Conservation (phyloP, 192 early-diverging fungal genomes). For the Linnemannia zychae region DNA sequence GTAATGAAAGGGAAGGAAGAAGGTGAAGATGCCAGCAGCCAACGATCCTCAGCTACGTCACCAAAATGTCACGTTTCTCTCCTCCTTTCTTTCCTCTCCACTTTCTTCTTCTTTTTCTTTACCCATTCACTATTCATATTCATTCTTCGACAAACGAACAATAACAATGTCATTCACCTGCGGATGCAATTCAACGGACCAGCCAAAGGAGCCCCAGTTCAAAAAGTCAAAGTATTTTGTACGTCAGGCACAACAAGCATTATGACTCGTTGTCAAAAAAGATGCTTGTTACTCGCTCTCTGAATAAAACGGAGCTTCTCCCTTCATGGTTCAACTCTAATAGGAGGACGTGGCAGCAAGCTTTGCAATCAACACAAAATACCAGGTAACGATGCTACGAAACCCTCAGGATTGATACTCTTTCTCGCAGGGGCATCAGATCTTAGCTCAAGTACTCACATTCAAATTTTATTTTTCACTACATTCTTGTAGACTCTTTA, state of each 20-base stretch:
- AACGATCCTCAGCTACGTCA: too few species aligned
- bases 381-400: slow-evolving; percentile 20
- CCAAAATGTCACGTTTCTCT: neutral
- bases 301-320: too few species aligned
- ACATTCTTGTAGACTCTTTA: slow-evolving; percentile 32
- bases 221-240: slow-evolving; percentile 58
- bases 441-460: neutral
- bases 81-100: neutral
- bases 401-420: neutral
- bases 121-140: neutral
- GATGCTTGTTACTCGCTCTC: neutral
- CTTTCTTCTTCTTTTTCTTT: neutral
- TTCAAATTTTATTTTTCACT: neutral
- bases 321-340: neutral
- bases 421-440: neutral
- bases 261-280: neutral
- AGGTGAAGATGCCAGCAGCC: too few species aligned
- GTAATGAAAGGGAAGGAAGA: neutral
- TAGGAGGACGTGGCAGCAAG: slow-evolving; percentile 52
- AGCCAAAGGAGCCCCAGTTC: slow-evolving; percentile 50
- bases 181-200: slow-evolving; percentile 46
- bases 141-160: neutral
- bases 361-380: slow-evolving; percentile 52
- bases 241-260: neutral
- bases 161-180: slow-evolving; percentile 48